A percentile compares a stretch with the other conserved stretches of the same genome.
These are phyloP conservation scores for Ephemerocybe angulata DNA, from an alignment of 768 basidiomycete genomes.

Conservation along the genomic window DNA sequence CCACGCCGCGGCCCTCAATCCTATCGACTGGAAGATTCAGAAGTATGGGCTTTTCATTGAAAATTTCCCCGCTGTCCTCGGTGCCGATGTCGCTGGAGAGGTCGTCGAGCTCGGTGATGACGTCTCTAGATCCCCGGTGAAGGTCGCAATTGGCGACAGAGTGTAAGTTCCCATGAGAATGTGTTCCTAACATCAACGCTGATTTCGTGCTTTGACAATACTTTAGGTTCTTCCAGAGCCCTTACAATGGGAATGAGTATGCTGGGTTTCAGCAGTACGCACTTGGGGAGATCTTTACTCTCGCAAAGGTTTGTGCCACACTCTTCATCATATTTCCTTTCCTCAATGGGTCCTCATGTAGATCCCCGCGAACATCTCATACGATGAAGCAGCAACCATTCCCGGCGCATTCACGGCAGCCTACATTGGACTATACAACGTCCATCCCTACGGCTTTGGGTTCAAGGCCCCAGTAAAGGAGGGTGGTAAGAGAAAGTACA, in stretches of 20 bases:
- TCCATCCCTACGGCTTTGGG: conserved; percentile 18
- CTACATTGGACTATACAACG: conserved; percentile 32
- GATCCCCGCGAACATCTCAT: conserved; percentile 35
- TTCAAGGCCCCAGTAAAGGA: conserved; percentile 23
- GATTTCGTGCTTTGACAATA: background rate
- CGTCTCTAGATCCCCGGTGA: too few species aligned
- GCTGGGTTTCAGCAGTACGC: conserved; percentile 44
- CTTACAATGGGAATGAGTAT: conserved; percentile 26
- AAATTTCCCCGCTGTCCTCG: conserved; percentile 44
- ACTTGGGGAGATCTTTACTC: conserved; percentile 30
- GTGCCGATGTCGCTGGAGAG: conserved; percentile 49
- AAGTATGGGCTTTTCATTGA: conserved; percentile 29
- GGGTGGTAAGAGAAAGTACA: conserved; percentile 24
- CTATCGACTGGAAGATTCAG: conserved; percentile 37
- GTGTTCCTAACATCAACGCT: conserved; percentile 28
- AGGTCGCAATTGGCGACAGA: conserved; percentile 48
- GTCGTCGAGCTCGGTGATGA: conserved; percentile 50
- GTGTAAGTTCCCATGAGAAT: conserved; percentile 40
- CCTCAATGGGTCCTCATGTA: conserved; percentile 36
- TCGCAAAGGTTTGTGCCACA: conserved; percentile 41
- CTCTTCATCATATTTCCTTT: conserved; percentile 17
- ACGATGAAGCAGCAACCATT: conserved; percentile 39
- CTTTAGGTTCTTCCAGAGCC: conserved; percentile 36
- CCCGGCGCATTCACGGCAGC: conserved; percentile 38
- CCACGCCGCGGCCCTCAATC: conserved; percentile 41